Evolutionary conservation across 1,284 basidiomycete species (phyloP), one percentile per base, ranked within the genome.

Genomic region (Sanghuangporus weigelae): DNA sequence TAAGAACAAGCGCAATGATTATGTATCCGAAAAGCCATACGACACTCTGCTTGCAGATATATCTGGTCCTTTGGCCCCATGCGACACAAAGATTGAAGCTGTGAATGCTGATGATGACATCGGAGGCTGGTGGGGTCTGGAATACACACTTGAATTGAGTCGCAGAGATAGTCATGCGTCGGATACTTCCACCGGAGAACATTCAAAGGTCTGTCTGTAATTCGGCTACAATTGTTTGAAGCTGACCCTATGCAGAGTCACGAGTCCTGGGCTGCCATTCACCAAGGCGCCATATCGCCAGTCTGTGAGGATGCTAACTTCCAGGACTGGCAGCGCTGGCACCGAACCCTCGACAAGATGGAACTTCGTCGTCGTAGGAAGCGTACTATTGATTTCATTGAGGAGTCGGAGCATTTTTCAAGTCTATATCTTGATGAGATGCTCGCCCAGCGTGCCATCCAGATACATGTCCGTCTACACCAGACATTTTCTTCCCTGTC

Each of bases 61-160:
- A 31, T 59, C 62, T 31, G 19, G 35, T 56, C n/a, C 38, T 19
- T 14, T 10, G 35, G 31, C 16, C 4, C 35, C 53, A 36, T 31
- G 36, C 56, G 53, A 57, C 6, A 63, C 64, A 31, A 26, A 12
- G 2, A 23, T n/a, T 39, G 56, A 50, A 42, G n/a, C 21, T 4
- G 58, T 65, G 46, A 61, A 48, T 51, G 48, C 36, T 19, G 68
- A 72, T 16, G 71, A 73, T 60, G 67, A 66, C n/a, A 53, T 67
- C 7, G 75, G 74, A 7, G 79, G 78, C 67, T 81, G 80, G 79
- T 76, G 74, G 59, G 79, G 79, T 6, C 66, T 80, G 39, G 77
- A 78, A 62, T 78, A 80, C 65, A 77, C 77, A 2, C 69, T 81
- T 3, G 76, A 77, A 68, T 63, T 81, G 36, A 81, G 79, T 68